Percentiles rank a stretch among this genome's conserved stretches.
These are phyloP conservation scores for Sphaerosporella brunnea DNA, from an alignment of 495 filamentous ascomycete genomes.

Conservation along the genomic window DNA sequence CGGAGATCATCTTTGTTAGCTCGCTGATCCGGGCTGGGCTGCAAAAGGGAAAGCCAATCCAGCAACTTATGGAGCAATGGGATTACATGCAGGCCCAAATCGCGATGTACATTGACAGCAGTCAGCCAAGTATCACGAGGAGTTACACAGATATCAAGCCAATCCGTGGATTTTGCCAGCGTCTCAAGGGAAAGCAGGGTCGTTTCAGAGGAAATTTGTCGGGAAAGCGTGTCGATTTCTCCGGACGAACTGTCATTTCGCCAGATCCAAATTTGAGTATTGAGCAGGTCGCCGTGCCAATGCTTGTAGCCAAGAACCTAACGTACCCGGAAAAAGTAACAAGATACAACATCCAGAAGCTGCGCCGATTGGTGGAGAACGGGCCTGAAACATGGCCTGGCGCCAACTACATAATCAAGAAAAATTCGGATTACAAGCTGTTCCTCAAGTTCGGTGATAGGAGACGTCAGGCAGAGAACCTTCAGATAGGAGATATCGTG, in stretches of 20 bases:
- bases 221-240: slow-evolving; percentile 97
- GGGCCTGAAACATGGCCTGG: slow-evolving; percentile 68
- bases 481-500: slow-evolving; percentile 71
- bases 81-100: slow-evolving; percentile 88
- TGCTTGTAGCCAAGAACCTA: slow-evolving; percentile 76
- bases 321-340: slow-evolving; percentile 85
- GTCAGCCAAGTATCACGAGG: slow-evolving; percentile 71
- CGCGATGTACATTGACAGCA: slow-evolving; percentile 94
- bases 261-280: slow-evolving; percentile 89
- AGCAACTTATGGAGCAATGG: slow-evolving; percentile 95
- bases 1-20: slow-evolving; percentile 83
- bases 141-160: slow-evolving; percentile 39
- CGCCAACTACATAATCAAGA: slow-evolving; percentile 65
- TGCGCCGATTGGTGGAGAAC: slow-evolving; percentile 50
- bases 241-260: slow-evolving; percentile 90
- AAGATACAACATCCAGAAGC: slow-evolving; percentile 63
- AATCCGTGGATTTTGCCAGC: slow-evolving; percentile 83
- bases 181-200: slow-evolving; percentile 91
- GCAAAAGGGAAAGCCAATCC: slow-evolving; percentile 60
- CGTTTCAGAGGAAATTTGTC: slow-evolving; percentile 93
- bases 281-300: slow-evolving; percentile 81
- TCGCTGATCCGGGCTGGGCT: slow-evolving; percentile 63
- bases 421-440: slow-evolving; percentile 46
- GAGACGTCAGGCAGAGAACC: slow-evolving; percentile 44
- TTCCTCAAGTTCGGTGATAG: slow-evolving; percentile 58